Evolutionary conservation across 108 stramenopile species (phyloP).

Genomic region (Cylindrotheca closterium): DNA sequence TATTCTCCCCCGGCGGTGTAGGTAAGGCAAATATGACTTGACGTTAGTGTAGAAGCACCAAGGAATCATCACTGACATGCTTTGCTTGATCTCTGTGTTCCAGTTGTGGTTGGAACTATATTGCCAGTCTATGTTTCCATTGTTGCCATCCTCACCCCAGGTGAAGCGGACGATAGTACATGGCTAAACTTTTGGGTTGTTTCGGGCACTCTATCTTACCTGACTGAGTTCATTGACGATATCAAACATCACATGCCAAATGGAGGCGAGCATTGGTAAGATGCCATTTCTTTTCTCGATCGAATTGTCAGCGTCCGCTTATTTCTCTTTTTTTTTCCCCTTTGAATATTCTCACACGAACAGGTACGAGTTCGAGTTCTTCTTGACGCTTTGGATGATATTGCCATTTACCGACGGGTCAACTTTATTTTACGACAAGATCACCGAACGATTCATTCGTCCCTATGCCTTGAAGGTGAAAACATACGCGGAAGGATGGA

Average conservation of each 20-base stretch:
- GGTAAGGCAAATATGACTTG: background rate
- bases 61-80: no score
- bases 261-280: constrained; percentile 40
- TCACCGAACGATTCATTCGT: constrained; percentile 37
- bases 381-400: constrained; percentile 44
- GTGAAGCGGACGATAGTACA: constrained; percentile 35
- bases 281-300: no score
- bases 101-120: constrained; percentile 28
- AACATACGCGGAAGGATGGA: constrained; percentile 29
- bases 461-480: constrained; percentile 26
- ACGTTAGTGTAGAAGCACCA: background rate
- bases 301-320: no score
- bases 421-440: constrained; percentile 31
- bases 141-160: constrained; percentile 36
- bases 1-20: constrained; percentile 43
- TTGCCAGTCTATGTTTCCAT: constrained; percentile 36
- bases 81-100: background rate
- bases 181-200: constrained; percentile 47
- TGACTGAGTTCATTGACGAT: constrained; percentile 45
- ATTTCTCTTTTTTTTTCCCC: no score
- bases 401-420: constrained; percentile 55
- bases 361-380: constrained; percentile 49
- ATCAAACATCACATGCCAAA: constrained; percentile 25
- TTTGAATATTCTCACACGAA: background rate
- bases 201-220: constrained; percentile 21